Conservation (phyloP, 192 early-diverging fungal species). For the Coemansia aciculifera region DNA sequence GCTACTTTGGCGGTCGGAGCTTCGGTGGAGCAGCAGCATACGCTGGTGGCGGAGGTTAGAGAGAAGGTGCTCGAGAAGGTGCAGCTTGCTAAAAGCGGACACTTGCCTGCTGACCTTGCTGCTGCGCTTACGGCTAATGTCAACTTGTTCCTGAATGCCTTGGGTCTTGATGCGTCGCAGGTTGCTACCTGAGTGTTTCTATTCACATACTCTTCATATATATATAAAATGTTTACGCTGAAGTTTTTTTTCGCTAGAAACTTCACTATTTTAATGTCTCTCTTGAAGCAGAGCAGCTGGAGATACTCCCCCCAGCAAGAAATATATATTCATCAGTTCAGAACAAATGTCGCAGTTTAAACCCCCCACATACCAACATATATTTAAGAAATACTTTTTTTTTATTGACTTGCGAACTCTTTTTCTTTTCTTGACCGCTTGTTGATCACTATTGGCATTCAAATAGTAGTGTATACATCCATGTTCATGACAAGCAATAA, state of each 20-base stretch:
- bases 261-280: too few species aligned
- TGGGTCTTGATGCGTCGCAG: conserved; percentile 77
- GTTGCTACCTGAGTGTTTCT: conserved; percentile 17
- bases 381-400: too few species aligned
- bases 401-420: too few species aligned
- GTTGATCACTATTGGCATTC: too few species aligned
- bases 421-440: too few species aligned
- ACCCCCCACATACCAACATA: too few species aligned
- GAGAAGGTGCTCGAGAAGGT: conserved; percentile 80
- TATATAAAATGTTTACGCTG: conserved; percentile 2
- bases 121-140: conserved; percentile 77
- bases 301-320: too few species aligned
- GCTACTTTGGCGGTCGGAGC: conserved; percentile 94
- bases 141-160: conserved; percentile 93
- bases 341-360: too few species aligned
- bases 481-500: too few species aligned
- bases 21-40: conserved; percentile 90
- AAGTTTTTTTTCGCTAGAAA: neutral
- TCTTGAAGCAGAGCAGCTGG: too few species aligned
- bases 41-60: conserved; percentile 87
- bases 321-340: too few species aligned
- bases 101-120: conserved; percentile 59
- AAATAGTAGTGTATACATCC: too few species aligned
- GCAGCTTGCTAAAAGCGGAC: conserved; percentile 62
- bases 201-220: neutral